phyloP scores from a whole-genome alignment of 805 yeast species.

The Hanseniaspora hatyaiensis region DNA sequence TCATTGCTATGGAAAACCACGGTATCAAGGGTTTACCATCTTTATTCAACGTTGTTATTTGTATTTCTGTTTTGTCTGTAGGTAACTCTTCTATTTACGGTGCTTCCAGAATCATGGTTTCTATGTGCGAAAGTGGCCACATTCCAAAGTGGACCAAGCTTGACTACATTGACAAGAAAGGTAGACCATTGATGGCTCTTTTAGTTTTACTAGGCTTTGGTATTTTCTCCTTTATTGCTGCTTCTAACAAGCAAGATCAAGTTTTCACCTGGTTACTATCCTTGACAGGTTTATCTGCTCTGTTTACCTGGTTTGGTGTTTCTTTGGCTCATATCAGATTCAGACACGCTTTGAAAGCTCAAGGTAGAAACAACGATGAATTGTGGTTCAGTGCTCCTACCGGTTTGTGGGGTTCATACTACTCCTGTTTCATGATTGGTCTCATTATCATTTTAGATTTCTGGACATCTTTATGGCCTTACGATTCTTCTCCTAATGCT shows the following conservation, averaged over 20 bases:
- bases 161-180: constrained; percentile 52
- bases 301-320: constrained; percentile 55
- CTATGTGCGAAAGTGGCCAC: constrained; percentile 52
- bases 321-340: constrained; percentile 50
- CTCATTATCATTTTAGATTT: constrained; percentile 63
- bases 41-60: constrained; percentile 56
- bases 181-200: constrained; percentile 55
- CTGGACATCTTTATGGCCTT: constrained; percentile 72
- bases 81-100: constrained; percentile 63
- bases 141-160: constrained; percentile 40
- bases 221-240: constrained; percentile 46
- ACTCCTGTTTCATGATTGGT: constrained; percentile 47
- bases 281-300: constrained; percentile 47
- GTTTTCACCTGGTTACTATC: constrained; percentile 59
- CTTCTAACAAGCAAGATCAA: constrained; percentile 39
- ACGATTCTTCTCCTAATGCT: constrained; percentile 34
- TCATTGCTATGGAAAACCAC: constrained; percentile 53
- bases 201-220: constrained; percentile 43
- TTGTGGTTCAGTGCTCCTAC: constrained; percentile 53
- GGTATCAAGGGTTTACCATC: constrained; percentile 55
- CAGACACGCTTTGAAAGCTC: constrained; percentile 50
- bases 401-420: constrained; percentile 57
- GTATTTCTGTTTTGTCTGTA: constrained; percentile 56
- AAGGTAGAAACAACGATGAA: constrained; percentile 58
- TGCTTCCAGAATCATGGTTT: constrained; percentile 52